phyloP scores from a whole-genome alignment of 352 stramenopile genomes.

The Globisporangium canariense region DNA sequence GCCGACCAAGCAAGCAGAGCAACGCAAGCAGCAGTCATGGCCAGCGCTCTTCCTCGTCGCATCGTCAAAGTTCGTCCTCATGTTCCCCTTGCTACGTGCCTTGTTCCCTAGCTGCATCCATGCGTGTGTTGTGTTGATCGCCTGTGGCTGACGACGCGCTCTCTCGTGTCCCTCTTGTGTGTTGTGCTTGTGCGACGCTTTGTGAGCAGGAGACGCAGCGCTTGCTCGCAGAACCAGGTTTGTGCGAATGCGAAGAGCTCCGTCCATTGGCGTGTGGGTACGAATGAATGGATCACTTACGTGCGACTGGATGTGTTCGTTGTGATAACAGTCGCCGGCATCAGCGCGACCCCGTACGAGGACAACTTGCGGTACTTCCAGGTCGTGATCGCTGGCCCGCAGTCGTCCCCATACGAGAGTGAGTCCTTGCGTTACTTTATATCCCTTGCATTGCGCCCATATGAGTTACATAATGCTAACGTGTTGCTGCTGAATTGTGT shows the following conservation, averaged over 20 bases:
- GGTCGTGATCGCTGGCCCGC: conserved; percentile 95
- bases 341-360: conserved; percentile 95
- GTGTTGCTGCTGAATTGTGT: background rate
- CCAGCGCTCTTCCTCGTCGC: conserved; percentile 57
- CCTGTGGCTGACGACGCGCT: background rate
- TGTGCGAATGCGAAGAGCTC: conserved; percentile 2
- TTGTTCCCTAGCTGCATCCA: background rate
- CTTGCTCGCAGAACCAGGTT: conserved; percentile 91
- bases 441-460: background rate
- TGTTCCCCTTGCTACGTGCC: background rate
- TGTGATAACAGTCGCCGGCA: conserved; percentile 83
- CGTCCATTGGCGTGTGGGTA: background rate
- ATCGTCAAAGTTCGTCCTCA: conserved; percentile 60
- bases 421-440: conserved; percentile 22
- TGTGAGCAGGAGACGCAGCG: conserved; percentile 90
- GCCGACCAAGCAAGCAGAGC: background rate
- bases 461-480: background rate
- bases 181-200: background rate
- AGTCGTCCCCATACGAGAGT: conserved; percentile 95
- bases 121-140: conserved; percentile 7
- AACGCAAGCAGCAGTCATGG: conserved; percentile 29
- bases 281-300: background rate
- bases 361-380: conserved; percentile 99
- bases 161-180: background rate
- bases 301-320: background rate